Percentiles rank a stretch among this genome's conserved stretches.
Evolutionary conservation across 495 filamentous ascomycete species (phyloP).

Genomic region (Letharia columbiana): DNA sequence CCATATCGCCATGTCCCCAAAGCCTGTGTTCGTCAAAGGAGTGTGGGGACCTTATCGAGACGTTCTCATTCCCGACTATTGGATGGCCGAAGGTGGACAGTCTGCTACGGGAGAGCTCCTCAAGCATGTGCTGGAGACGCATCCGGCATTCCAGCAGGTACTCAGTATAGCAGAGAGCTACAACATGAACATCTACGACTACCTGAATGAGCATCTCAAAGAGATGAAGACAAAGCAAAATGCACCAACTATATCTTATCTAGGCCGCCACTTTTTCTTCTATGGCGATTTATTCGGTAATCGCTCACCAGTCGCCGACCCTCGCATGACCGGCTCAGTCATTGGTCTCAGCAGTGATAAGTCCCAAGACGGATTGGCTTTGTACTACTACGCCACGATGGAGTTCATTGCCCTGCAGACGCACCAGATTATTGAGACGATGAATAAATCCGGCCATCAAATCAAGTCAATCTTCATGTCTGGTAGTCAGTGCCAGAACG

Average conservation of each 20-base stretch:
- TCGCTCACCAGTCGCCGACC: conserved; percentile 83
- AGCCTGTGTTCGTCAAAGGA: conserved; percentile 83
- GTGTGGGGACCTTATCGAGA: conserved; percentile 97
- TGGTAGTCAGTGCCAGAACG: conserved; percentile 92
- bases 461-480: conserved; percentile 97
- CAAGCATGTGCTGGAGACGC: conserved; percentile 87
- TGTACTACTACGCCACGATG: conserved; percentile 88
- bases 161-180: conserved; percentile 63
- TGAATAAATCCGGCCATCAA: conserved; percentile 76
- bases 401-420: conserved; percentile 98
- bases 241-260: conserved; percentile 70
- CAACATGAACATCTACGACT: conserved; percentile 84
- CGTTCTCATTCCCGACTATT: conserved; percentile 79
- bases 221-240: conserved; percentile 56
- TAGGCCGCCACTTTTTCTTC: conserved; percentile 92
- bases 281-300: conserved; percentile 99
- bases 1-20: conserved; percentile 87
- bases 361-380: conserved; percentile 71
- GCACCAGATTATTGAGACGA: conserved; percentile 83
- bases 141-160: conserved; percentile 76
- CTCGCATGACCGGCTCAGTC: conserved; percentile 81
- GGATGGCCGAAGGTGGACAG: conserved; percentile 96
- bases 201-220: conserved; percentile 79
- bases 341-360: conserved; percentile 81
- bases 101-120: conserved; percentile 90